phyloP scores from a whole-genome alignment of 2,329 filamentous ascomycete genomes.

The Trichoderma sp. region DNA sequence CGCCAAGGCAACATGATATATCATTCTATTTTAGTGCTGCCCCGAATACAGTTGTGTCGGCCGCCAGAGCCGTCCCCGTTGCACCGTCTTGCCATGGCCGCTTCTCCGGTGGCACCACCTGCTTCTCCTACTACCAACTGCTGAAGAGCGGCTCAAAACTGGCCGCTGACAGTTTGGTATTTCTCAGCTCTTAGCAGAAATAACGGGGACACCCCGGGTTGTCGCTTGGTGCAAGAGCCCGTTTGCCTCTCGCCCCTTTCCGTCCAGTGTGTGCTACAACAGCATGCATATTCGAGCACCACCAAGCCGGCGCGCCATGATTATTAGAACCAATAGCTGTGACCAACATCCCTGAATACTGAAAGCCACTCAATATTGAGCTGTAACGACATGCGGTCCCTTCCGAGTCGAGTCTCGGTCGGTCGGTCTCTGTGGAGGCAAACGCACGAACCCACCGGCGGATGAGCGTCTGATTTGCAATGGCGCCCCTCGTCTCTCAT shows the following conservation, averaged over 20 bases:
- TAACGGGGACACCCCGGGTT: background rate
- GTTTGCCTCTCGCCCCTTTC: background rate
- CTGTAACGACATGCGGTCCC: background rate
- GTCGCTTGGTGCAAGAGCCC: background rate
- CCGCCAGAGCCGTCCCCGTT: conserved; percentile 3
- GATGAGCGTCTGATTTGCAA: background rate
- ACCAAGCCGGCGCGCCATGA: background rate
- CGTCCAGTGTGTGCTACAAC: background rate
- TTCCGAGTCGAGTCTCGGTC: background rate
- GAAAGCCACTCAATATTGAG: background rate
- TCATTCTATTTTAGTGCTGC: background rate
- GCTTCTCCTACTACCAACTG: background rate
- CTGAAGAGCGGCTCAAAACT: background rate
- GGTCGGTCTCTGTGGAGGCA: background rate
- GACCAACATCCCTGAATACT: background rate
- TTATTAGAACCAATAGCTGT: background rate
- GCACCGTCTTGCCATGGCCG: conserved; percentile 8
- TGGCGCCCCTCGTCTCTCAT: background rate
- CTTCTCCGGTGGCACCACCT: conserved; percentile 18
- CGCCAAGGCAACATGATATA: background rate
- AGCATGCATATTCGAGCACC: background rate
- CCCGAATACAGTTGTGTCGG: background rate
- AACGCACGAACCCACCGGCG: background rate
- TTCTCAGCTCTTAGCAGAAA: background rate
- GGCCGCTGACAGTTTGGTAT: too few species aligned